A percentile compares a stretch with the other conserved stretches of the same genome.
Conservation (phyloP, 2,329 filamentous ascomycete genomes). For the Penicillium aurantiogriseum region DNA sequence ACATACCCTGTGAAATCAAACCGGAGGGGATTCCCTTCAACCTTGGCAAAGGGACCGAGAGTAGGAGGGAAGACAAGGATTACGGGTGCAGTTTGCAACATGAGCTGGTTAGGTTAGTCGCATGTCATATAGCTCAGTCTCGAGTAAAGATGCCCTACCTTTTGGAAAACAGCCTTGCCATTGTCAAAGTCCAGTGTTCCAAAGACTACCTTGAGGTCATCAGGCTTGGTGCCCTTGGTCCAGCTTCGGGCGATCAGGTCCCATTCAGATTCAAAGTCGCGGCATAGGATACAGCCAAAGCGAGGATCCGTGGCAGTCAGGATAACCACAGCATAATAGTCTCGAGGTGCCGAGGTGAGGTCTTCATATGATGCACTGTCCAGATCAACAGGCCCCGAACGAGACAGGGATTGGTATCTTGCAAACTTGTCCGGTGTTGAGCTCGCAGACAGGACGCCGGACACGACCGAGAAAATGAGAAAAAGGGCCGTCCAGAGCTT, state of each 20-base stretch:
- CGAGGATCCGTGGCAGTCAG: conserved; percentile 81
- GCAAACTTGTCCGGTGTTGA: conserved; percentile 67
- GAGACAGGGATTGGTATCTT: conserved; percentile 67
- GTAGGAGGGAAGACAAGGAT: conserved; percentile 86
- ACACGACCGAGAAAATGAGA: conserved; percentile 42
- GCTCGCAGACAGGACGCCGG: conserved; percentile 45
- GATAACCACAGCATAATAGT: conserved; percentile 79
- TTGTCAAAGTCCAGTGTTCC: conserved; percentile 83
- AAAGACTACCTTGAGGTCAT: conserved; percentile 62
- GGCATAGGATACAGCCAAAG: conserved; percentile 82
- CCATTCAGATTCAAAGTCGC: conserved; percentile 93
- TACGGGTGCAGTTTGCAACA: conserved; percentile 90
- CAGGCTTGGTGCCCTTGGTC: conserved; percentile 72
- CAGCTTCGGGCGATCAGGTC: conserved; percentile 82
- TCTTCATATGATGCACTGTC: conserved; percentile 72
- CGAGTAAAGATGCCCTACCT: conserved; percentile 55
- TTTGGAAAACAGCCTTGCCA: conserved; percentile 81
- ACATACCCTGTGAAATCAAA: conserved; percentile 85
- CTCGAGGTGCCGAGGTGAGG: conserved; percentile 72
- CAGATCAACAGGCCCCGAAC: conserved; percentile 71
- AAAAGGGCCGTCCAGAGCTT: conserved; percentile 31
- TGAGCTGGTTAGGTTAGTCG: conserved; percentile 59
- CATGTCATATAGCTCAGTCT: not conserved
- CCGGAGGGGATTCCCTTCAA: conserved; percentile 67
- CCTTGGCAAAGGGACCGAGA: conserved; percentile 71